Evolutionary conservation across 169 alveolate genomes (phyloP).

Genomic region (Plasmodium sp.): DNA sequence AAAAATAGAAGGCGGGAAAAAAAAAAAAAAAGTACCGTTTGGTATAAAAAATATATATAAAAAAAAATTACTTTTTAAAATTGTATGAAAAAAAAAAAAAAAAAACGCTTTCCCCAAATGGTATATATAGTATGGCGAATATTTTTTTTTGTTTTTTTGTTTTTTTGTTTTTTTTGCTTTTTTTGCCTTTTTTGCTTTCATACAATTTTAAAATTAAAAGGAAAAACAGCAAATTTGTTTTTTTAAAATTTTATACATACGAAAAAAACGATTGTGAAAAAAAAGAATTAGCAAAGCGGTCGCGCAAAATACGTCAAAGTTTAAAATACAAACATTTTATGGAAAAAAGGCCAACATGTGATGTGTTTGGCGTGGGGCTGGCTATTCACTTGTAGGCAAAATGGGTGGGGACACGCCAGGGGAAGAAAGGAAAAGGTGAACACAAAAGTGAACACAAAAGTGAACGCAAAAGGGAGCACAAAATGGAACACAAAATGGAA

Average conservation of each 20-base stretch:
- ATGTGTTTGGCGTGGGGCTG: neutral
- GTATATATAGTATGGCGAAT: neutral
- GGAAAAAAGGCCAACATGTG: neutral
- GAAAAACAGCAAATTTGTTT: neutral
- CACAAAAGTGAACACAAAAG: too few species aligned
- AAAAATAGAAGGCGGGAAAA: neutral
- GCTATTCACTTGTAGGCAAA: neutral
- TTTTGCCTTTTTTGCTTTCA: neutral
- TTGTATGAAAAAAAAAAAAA: neutral
- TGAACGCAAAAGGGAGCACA: neutral
- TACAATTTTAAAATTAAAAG: neutral
- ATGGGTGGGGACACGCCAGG: neutral
- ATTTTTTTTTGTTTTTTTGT: neutral
- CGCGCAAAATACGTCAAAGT: neutral
- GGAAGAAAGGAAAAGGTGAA: neutral
- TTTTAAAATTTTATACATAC: neutral
- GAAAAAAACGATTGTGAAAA: neutral
- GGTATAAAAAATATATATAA: neutral
- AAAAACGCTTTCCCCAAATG: neutral
- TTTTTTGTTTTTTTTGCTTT: too few species aligned
- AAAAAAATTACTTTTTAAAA: neutral
- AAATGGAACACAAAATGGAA: neutral
- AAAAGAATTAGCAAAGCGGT: neutral
- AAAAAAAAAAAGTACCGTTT: neutral
- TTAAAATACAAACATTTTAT: conserved; percentile 1